phyloP scores from a whole-genome alignment of 176 grass and related monocot species.

The Oryza meridionalis region DNA sequence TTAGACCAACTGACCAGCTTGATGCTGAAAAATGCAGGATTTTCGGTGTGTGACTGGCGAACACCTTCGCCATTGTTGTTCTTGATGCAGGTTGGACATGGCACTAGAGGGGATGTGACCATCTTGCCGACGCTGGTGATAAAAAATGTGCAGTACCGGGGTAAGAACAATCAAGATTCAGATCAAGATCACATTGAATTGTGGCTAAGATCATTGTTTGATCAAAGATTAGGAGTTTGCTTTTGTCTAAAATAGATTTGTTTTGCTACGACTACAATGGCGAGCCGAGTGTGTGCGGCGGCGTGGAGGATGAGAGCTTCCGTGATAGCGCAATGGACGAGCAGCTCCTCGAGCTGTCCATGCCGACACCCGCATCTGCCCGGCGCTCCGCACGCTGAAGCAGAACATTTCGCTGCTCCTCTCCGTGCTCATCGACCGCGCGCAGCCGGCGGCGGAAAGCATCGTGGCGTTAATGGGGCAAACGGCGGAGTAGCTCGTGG shows the following conservation, averaged over 20 bases:
- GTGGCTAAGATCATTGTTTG: background rate
- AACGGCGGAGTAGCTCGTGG: too few relatives aligned
- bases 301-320: too few relatives aligned
- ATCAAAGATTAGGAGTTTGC: background rate
- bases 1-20: background rate
- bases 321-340: too few relatives aligned
- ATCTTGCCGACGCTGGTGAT: constrained; percentile 90
- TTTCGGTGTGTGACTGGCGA: background rate
- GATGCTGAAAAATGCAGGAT: background rate
- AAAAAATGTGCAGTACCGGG: constrained; percentile 91
- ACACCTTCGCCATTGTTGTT: background rate
- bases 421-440: too few relatives aligned
- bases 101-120: constrained; percentile 71
- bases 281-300: too few relatives aligned
- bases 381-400: too few relatives aligned
- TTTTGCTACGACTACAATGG: too few relatives aligned
- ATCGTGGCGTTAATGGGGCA: too few relatives aligned
- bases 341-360: too few relatives aligned
- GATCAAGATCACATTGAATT: background rate
- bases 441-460: too few relatives aligned
- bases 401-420: too few relatives aligned
- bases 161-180: constrained; percentile 31
- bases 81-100: constrained; percentile 64
- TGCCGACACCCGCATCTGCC: too few relatives aligned
- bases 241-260: background rate